Percentiles rank a stretch among this genome's conserved stretches.
Conservation (phyloP, 2,329 filamentous ascomycete species). For the Fusarium metavorans region DNA sequence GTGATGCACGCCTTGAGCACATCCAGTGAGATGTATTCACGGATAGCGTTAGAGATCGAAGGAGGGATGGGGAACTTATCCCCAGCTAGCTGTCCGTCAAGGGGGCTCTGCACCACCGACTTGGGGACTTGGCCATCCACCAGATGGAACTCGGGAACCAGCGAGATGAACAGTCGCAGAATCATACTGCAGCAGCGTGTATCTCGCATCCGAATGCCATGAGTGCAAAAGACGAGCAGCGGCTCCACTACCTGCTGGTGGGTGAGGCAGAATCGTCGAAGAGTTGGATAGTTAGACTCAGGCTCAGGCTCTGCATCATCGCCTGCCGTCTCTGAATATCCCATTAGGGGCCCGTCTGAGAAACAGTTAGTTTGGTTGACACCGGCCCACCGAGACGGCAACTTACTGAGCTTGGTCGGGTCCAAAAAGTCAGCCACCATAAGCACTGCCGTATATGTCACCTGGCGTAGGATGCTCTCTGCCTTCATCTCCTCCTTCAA, state of each 20-base stretch:
- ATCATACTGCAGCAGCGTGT: conserved; percentile 88
- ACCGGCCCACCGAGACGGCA: not conserved
- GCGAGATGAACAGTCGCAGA: conserved; percentile 85
- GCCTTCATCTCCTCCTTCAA: conserved; percentile 97
- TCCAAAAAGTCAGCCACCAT: conserved; percentile 93
- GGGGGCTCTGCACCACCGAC: conserved; percentile 32
- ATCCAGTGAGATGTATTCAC: conserved; percentile 90
- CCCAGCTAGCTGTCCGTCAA: conserved; percentile 45
- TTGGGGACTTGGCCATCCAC: conserved; percentile 46
- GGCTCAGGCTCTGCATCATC: conserved; percentile 42
- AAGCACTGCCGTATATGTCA: conserved; percentile 92
- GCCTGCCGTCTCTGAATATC: conserved; percentile 44
- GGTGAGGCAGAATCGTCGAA: conserved; percentile 86
- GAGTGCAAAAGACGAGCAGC: conserved; percentile 90
- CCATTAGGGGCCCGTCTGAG: conserved; percentile 49
- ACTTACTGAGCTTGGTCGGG: conserved; percentile 74
- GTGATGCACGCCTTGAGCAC: conserved; percentile 91
- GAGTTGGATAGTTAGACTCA: conserved; percentile 63
- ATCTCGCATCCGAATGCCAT: conserved; percentile 90
- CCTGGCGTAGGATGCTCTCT: conserved; percentile 91
- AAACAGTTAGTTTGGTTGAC: conserved; percentile 23
- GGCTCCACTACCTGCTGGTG: conserved; percentile 85
- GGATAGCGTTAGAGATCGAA: conserved; percentile 74
- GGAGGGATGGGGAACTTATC: conserved; percentile 62
- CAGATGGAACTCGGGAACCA: conserved; percentile 85